These are phyloP conservation scores for Solidago caesia DNA, from an alignment of 129 eudicot species.

Conservation along the genomic window DNA sequence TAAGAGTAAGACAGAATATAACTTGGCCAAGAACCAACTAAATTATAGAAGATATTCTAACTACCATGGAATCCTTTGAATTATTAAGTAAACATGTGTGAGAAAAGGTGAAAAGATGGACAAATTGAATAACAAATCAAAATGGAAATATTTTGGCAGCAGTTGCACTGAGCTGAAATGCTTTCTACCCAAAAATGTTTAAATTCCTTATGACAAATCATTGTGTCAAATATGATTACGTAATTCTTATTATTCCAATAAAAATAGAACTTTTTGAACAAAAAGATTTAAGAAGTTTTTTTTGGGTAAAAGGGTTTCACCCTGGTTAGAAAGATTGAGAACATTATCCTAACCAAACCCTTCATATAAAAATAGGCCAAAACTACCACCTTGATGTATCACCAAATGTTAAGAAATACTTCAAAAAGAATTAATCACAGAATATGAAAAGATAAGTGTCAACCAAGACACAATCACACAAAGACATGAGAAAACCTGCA, in stretches of 20 bases:
- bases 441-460: conserved; percentile 1
- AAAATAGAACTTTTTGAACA: not conserved
- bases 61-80: conserved; percentile 7
- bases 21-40: not conserved
- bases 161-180: not conserved
- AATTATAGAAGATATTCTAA: not conserved
- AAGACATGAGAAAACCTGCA: conserved; percentile 64
- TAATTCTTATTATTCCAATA: not conserved
- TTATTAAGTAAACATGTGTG: conserved; percentile 4
- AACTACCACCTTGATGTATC: not conserved
- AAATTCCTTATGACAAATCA: not conserved
- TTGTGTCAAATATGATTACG: not conserved
- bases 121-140: not conserved
- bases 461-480: not conserved
- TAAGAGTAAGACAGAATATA: not conserved
- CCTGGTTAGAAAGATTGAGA: too few relatives aligned
- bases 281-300: not conserved
- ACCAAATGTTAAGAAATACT: conserved; percentile 13
- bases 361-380: not conserved
- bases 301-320: too few relatives aligned
- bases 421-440: not conserved
- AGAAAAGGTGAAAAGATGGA: not conserved
- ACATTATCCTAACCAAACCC: not conserved
- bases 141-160: not conserved
- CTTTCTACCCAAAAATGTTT: not conserved